phyloP scores from a whole-genome alignment of 164 flowering plant genomes.

The Chimonanthus praecox region DNA sequence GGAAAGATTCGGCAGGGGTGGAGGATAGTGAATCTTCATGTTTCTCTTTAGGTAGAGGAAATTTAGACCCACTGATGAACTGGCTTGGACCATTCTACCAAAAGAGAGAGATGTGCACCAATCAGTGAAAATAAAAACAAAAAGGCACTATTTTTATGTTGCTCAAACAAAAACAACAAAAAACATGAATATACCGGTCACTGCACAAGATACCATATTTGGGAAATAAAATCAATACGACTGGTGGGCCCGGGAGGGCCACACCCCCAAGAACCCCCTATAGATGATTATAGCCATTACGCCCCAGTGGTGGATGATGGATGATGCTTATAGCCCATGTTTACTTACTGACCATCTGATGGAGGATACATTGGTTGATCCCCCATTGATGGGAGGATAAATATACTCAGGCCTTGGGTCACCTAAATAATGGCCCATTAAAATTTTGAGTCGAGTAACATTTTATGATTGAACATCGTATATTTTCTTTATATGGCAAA shows the following conservation, averaged over 20 bases:
- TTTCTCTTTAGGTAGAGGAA: constrained; percentile 77
- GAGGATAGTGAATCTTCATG: constrained; percentile 42
- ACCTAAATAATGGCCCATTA: neutral
- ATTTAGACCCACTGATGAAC: constrained; percentile 57
- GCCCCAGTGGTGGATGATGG: neutral
- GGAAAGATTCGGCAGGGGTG: constrained; percentile 19
- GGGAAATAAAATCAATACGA: neutral
- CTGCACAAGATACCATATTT: neutral
- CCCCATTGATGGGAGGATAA: neutral
- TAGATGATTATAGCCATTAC: neutral
- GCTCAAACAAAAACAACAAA: neutral
- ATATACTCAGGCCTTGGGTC: neutral
- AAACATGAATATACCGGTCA: neutral
- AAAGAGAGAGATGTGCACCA: neutral
- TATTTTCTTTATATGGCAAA: too few species aligned
- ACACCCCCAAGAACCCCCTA: neutral
- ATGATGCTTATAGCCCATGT: neutral
- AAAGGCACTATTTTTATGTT: neutral
- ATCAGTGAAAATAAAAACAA: neutral
- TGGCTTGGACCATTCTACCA: constrained; percentile 80
- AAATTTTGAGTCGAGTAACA: too few species aligned
- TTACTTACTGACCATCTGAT: neutral
- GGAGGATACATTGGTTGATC: neutral
- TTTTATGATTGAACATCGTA: too few species aligned
- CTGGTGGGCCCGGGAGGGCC: neutral